Base-by-base conservation (phyloP, 495 filamentous ascomycete species). In the Chaetomidium leptoderma region DNA sequence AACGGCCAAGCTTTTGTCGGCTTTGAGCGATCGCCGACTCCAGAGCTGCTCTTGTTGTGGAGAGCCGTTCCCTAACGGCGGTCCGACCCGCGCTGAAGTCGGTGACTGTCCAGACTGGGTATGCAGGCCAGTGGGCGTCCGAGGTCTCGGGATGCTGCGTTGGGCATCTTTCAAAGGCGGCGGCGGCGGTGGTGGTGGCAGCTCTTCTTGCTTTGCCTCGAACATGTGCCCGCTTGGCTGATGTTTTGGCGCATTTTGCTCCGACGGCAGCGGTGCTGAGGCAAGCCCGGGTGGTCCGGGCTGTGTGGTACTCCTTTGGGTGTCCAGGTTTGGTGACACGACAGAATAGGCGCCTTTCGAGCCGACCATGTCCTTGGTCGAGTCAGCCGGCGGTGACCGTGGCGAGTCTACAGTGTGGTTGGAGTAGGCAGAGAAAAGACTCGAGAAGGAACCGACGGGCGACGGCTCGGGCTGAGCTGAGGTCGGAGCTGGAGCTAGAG, bases 341-440 rank as follows among this genome's bases (percentile, higher is more conserved):
- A 65, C 66, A 45, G 72, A 64, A 29, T 72, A 68, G 11, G 73
- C 70, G 30, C 63, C 65, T 40, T 70, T 70, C 8, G 73, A 68
- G 57, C 65, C 66, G 56, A 64, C 64, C 36, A 62, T 62, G 58
- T 68, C 74, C 35, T 67, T 69, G 53, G 60, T 36, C 17, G 64
- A 62, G 63, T 61, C 66, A 21, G 60, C 61, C 27, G 63, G 64
- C 29, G 73, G 69, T 49, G 63, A 66, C 39, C 66, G 64, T 29
- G 69, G 70, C 32, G 70, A 68, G 32, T 75, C 72, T 7, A 66
- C 63, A 11, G 73, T 70, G 49, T 67, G 69, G 53, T 72, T 63
- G 32, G 74, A 73, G 63, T 79, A 77, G 7, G 76, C 76, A 19
- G 72, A 77, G 24, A 78, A 44, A 5, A 79, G 51, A 58, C 75